Base-by-base conservation (phyloP, 1,284 basidiomycete species). In the Moesziomyces antarcticus region DNA sequence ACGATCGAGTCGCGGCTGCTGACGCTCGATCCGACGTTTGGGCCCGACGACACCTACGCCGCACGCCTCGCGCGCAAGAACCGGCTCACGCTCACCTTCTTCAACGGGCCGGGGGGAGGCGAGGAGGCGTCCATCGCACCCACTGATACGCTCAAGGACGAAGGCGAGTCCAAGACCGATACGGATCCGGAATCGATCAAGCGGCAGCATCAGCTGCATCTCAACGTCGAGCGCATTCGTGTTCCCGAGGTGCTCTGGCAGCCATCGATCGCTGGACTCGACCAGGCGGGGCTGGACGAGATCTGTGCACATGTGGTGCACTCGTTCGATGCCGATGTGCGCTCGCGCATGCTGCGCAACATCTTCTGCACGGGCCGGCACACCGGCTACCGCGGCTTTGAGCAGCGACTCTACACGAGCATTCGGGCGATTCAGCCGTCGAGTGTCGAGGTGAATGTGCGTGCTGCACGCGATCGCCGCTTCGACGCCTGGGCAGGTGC, bases 201-300 rank as follows among this genome's bases (percentile, higher is more conserved):
- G 87, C 91, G 91, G 73, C 80, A 82, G 58, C 85, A 92, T 55
- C 90, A 93, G 65, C 89, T 98, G 49, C 95, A 98, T 78, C 86
- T 99, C 48, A 97, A 92, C 80, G 90, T 93, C n/a, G 97, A 99
- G 86, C 87, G 94, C 40, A 93, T 93, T 87, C 88, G 96, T 20
- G 94, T 93, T 3, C 93, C 93, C 63, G 97, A 99, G 85, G 90
- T 94, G 0, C 93, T 92, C 87, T 98, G 96, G 87, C 91, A 93
- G 56, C 96, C 97, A 0, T 87, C 87, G 14, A 94, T 97, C 88
- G 95, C 94, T 3, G 97, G 97, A 0, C 88, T 97, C 22, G 97
- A 99, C 84, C 93, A 92, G 21, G 96, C 97, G 0, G 97, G 97
- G 0, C 84, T 99, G 3, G 92, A 91, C 14, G 97, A 99, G 85